phyloP scores from a whole-genome alignment of 371 early-diverging fungal genomes.

The Basidiobolus meristosporus region DNA sequence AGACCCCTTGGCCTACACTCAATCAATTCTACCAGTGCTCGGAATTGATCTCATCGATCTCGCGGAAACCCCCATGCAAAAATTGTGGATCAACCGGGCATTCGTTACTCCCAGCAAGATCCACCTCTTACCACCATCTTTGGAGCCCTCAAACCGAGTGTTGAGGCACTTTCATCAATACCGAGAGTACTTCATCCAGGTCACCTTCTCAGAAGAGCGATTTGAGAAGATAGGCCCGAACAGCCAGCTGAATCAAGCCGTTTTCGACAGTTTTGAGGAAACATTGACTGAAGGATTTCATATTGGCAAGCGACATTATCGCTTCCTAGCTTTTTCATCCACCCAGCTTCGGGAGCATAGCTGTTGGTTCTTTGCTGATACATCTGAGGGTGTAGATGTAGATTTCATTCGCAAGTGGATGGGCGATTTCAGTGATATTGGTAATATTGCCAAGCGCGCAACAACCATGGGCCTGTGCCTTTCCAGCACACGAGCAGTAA shows the following conservation, averaged over 20 bases:
- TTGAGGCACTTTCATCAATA: constrained; percentile 20
- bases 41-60: no score
- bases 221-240: constrained; percentile 14
- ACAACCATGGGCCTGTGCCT: constrained; percentile 64
- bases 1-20: no score
- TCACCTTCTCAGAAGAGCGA: constrained; percentile 42
- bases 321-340: constrained; percentile 49
- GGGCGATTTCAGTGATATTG: constrained; percentile 48
- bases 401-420: constrained; percentile 44
- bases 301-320: constrained; percentile 28
- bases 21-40: no score
- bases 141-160: constrained; percentile 45
- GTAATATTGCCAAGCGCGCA: constrained; percentile 52
- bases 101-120: constrained; percentile 32
- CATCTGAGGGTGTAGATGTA: constrained; percentile 2
- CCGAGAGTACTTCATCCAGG: constrained; percentile 34
- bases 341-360: constrained; percentile 47
- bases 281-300: constrained; percentile 27
- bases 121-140: constrained; percentile 20
- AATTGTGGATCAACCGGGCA: constrained; percentile 24
- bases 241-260: neutral
- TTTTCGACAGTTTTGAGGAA: constrained; percentile 19
- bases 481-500: constrained; percentile 36
- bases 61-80: constrained; percentile 6
- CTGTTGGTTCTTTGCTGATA: constrained; percentile 47